Conservation (phyloP, 2,329 filamentous ascomycete species). For the Calonectria hongkongensis region DNA sequence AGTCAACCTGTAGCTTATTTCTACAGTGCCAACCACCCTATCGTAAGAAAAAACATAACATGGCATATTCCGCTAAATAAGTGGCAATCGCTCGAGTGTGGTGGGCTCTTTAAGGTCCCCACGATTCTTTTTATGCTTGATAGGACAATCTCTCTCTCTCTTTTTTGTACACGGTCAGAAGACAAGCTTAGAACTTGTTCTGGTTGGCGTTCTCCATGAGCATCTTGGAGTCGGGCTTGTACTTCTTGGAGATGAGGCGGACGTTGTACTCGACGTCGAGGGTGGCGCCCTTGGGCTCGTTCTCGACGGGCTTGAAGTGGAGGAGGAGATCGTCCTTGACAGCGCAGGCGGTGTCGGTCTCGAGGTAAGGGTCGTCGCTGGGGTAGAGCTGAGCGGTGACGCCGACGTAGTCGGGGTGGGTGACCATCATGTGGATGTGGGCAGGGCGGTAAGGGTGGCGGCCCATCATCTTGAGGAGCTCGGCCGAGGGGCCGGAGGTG, state of each 20-base stretch:
- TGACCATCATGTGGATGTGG: slow-evolving; percentile 73
- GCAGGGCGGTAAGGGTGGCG: slow-evolving; percentile 69
- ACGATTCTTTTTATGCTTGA: slow-evolving; percentile 1
- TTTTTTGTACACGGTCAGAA: neutral
- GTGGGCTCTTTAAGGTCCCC: neutral
- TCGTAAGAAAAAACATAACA: neutral
- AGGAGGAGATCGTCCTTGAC: slow-evolving; percentile 72
- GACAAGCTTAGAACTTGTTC: slow-evolving; percentile 49
- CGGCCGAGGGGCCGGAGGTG: slow-evolving; percentile 72
- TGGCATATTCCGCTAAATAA: slow-evolving; percentile 23
- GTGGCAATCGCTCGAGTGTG: slow-evolving; percentile 20
- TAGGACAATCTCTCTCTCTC: neutral
- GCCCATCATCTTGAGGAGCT: slow-evolving; percentile 67
- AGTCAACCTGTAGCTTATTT: slow-evolving; percentile 16
- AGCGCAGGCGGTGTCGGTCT: slow-evolving; percentile 68
- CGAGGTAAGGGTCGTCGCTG: slow-evolving; percentile 78
- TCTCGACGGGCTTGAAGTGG: slow-evolving; percentile 67
- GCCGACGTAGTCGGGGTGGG: slow-evolving; percentile 80
- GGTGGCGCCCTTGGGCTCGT: slow-evolving; percentile 60
- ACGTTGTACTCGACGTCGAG: slow-evolving; percentile 66
- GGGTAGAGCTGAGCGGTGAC: slow-evolving; percentile 87
- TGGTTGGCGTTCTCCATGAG: slow-evolving; percentile 56
- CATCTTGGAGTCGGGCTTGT: slow-evolving; percentile 60
- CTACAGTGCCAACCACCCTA: slow-evolving; percentile 22
- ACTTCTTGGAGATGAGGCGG: slow-evolving; percentile 65